Base-by-base conservation (phyloP, 2,329 filamentous ascomycete species). In the Phyllosticta citrichinensis region DNA sequence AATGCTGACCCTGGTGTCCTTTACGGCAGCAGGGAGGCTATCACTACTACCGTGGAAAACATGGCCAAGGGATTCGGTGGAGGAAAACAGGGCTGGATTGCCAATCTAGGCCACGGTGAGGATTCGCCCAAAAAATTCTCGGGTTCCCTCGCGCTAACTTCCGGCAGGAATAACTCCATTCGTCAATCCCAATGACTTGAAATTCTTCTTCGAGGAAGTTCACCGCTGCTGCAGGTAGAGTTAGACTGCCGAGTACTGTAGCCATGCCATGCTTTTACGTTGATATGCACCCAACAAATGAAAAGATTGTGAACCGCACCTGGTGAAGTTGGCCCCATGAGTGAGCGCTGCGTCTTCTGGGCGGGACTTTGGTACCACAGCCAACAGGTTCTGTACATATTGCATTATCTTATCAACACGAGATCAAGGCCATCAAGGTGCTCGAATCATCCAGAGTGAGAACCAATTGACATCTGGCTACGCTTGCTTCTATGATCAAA, bases 1-100 rank as follows among this genome's bases (percentile, higher is more conserved):
- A 99, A 99, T 72, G 92, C 94, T 22, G 94, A 99, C 71, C 94
- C 94, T 0, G 94, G 94, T 47, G 84, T 96, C 22, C 75, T 99
- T 55, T 99, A 99, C 70, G 94, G 94, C 51, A 87, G 87, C 8
- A 86, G 83, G 65, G 85, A 87, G 64, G 84, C 87, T 53, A 97
- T 99, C 66, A 94, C 91, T 3, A 79, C 82, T 65, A 88, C 87
- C 0, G 92, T 97, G 8, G 82, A 93, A 75, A 80, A 86, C 55
- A 96, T 97, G 88, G 90, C 96, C 1, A 78, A 86, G 64, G 93
- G 93, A 0, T 99, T 97, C 70, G 81, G 82, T 63, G 85, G 86
- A 64, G 88, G 87, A 60, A 93, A 91, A 75, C 86, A 92, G 74
- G 90, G 93, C 51, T 99, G 94, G 93, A 97, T 99, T 67, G 91